Evolutionary conservation across 176 grass and related monocot species (phyloP).

Genomic region (Rhynchospora tenuis): DNA sequence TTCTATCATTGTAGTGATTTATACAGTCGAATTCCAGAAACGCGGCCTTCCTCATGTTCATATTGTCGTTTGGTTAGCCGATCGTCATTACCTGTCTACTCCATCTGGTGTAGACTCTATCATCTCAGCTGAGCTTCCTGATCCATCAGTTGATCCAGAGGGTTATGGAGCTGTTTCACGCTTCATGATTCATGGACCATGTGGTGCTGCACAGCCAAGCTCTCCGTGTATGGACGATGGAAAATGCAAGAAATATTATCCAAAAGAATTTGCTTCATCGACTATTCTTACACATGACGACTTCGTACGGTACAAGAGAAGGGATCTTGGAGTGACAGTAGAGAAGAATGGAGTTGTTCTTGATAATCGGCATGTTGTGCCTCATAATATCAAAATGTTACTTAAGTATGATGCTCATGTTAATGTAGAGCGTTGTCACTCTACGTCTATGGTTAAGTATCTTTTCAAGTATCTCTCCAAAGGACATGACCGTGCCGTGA

Average conservation of each 20-base stretch:
- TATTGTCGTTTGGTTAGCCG: no score
- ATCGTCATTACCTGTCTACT: neutral
- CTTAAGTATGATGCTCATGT: no score
- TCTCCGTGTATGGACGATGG: neutral
- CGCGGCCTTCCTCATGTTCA: no score
- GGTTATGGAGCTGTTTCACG: neutral
- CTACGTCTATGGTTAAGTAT: neutral
- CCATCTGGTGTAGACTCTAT: neutral
- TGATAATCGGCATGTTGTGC: neutral
- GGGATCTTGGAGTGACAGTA: neutral
- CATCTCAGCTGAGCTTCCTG: neutral
- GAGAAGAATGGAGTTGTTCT: neutral
- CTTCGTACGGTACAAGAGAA: constrained; percentile 2
- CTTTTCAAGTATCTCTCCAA: neutral
- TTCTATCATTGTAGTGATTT: no score
- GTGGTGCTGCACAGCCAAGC: neutral
- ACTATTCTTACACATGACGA: constrained; percentile 6
- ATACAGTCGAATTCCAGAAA: no score
- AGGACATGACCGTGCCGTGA: neutral
- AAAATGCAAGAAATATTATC: no score
- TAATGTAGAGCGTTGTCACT: no score
- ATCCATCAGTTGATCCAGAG: neutral
- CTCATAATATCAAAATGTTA: no score
- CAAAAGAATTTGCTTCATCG: neutral
- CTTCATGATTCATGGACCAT: constrained; percentile 8